Evolutionary conservation across 2,329 filamentous ascomycete genomes (phyloP).

Genomic region (Cytospora leucostoma): DNA sequence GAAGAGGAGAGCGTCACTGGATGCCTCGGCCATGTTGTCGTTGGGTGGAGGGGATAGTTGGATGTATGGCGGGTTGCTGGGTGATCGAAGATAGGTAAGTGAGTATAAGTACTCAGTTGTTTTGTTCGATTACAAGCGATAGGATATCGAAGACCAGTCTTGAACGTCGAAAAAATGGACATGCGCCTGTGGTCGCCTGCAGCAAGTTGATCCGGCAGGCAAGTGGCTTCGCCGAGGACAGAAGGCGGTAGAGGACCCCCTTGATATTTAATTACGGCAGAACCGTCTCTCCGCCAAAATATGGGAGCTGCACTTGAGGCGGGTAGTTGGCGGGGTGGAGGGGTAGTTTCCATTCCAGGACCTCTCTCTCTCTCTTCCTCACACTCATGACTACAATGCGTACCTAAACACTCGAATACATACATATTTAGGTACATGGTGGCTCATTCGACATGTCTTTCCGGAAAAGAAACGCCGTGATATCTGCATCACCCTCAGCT

Average conservation of each 20-base stretch:
- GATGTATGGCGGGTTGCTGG: not conserved
- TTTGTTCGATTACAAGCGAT: not conserved
- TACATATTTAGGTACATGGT: not conserved
- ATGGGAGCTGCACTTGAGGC: not conserved
- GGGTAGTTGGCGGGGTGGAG: constrained; percentile 15
- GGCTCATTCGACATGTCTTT: constrained; percentile 51
- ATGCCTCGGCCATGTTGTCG: constrained; percentile 49
- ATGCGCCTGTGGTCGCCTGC: not conserved
- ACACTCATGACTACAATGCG: not conserved
- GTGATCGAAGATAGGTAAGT: not conserved
- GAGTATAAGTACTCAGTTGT: not conserved
- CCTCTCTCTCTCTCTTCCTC: not conserved
- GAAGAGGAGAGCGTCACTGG: constrained; percentile 89
- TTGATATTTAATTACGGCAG: not conserved
- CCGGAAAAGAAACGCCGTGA: constrained; percentile 57
- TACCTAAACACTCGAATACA: not conserved
- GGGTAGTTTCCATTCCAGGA: constrained; percentile 15
- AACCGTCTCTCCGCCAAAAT: constrained; percentile 19
- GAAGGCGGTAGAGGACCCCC: not conserved
- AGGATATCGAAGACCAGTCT: not conserved
- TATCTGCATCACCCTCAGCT: constrained; percentile 42
- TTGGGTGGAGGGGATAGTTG: constrained; percentile 1
- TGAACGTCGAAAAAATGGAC: not conserved
- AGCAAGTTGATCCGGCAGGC: not conserved
- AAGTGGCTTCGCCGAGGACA: not conserved